Evolutionary conservation across 2,329 filamentous ascomycete species (phyloP).

Genomic region (Cladosporium sp.): DNA sequence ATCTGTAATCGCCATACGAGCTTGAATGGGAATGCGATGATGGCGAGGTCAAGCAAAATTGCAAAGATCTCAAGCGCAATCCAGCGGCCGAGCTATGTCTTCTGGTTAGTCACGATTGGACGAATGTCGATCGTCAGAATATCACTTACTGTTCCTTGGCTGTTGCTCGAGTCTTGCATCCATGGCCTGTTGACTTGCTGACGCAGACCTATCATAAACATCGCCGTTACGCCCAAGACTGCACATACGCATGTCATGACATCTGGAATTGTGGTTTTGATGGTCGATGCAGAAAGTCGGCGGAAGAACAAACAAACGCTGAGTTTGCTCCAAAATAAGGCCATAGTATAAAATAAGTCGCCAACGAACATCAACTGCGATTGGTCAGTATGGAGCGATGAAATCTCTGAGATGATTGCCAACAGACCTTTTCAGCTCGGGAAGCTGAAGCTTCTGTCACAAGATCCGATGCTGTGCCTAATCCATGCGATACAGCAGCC

Average conservation of each 20-base stretch:
- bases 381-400: not conserved
- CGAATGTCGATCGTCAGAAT: no score
- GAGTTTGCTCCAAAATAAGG: constrained; percentile 5
- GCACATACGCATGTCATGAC: not conserved
- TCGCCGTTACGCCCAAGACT: not conserved
- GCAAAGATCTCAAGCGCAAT: not conserved
- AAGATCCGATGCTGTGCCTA: not conserved
- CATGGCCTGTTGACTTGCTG: not conserved
- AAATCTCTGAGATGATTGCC: not conserved
- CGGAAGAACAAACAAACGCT: constrained; percentile 3
- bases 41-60: constrained; percentile 3
- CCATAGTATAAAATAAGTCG: not conserved
- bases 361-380: not conserved
- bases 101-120: not conserved
- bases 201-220: not conserved
- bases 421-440: not conserved
- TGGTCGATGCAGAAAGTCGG: not conserved
- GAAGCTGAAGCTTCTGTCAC: not conserved
- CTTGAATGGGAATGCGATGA: constrained; percentile 8
- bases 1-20: constrained; percentile 18
- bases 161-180: not conserved
- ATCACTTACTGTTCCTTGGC: not conserved
- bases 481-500: not conserved
- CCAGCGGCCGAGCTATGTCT: not conserved
- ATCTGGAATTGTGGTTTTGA: not conserved